Evolutionary conservation across 495 filamentous ascomycete species (phyloP).

Genomic region (Apiosordaria backusii): DNA sequence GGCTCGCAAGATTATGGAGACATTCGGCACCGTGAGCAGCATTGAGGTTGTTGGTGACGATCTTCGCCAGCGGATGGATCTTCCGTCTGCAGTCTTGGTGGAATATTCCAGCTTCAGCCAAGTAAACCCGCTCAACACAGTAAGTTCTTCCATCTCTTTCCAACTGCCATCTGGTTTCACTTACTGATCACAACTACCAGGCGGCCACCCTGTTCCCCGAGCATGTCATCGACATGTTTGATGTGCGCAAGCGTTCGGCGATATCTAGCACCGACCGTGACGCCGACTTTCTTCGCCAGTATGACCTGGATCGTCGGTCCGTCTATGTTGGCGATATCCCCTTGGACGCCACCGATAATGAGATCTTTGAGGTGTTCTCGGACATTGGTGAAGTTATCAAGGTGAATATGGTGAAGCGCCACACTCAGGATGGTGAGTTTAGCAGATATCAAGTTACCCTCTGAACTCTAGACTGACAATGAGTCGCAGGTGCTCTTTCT

Average conservation of each 20-base stretch:
- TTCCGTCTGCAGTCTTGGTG: slow-evolving; percentile 48
- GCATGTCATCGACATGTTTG: slow-evolving; percentile 34
- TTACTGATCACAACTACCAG: slow-evolving; percentile 35
- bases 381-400: slow-evolving; percentile 40
- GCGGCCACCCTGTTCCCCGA: slow-evolving; percentile 27
- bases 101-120: slow-evolving; percentile 48
- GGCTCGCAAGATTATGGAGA: slow-evolving; percentile 38
- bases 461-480: not conserved
- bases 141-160: not conserved
- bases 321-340: slow-evolving; percentile 53
- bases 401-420: slow-evolving; percentile 38
- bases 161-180: not conserved
- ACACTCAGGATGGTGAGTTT: slow-evolving; percentile 24
- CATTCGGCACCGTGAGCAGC: slow-evolving; percentile 39
- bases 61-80: slow-evolving; percentile 26
- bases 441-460: slow-evolving; percentile 31
- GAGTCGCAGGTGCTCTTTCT: not conserved
- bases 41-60: slow-evolving; percentile 30
- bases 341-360: slow-evolving; percentile 31
- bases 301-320: slow-evolving; percentile 48
- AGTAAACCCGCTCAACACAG: not conserved
- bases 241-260: slow-evolving; percentile 30
- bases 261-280: slow-evolving; percentile 24
- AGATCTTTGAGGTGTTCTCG: slow-evolving; percentile 38
- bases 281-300: slow-evolving; percentile 35